phyloP scores from a whole-genome alignment of 805 yeast species.

The Lachancea dasiensis region DNA sequence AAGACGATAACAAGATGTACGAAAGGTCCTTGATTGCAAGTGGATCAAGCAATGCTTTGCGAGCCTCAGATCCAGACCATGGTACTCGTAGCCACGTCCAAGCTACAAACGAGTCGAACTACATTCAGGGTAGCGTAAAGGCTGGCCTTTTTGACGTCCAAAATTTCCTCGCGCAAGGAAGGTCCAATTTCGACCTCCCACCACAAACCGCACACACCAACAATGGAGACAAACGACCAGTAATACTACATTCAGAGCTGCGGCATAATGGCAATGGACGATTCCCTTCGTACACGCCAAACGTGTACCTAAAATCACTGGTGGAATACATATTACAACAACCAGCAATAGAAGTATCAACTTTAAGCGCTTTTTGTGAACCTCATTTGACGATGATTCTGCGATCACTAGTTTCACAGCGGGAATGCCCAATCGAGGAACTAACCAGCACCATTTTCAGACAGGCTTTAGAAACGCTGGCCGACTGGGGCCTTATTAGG shows the following conservation, averaged over 20 bases:
- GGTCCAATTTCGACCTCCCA: too few species aligned
- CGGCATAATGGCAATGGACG: neutral
- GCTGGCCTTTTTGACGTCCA: too few species aligned
- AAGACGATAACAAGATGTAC: too few species aligned
- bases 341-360: slow-evolving; percentile 5
- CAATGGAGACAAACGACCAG: too few species aligned
- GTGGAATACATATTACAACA: slow-evolving; percentile 3
- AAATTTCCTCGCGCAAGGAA: too few species aligned
- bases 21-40: too few species aligned
- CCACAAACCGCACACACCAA: neutral
- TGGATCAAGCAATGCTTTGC: too few species aligned
- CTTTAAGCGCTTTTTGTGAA: slow-evolving; percentile 3
- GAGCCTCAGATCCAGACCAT: too few species aligned
- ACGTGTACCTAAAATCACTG: slow-evolving; percentile 3
- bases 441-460: slow-evolving; percentile 1
- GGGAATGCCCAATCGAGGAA: slow-evolving; percentile 1
- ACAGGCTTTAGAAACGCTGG: slow-evolving; percentile 1
- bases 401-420: neutral
- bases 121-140: too few species aligned
- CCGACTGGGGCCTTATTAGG: slow-evolving; percentile 1
- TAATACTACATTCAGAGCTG: too few species aligned
- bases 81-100: too few species aligned
- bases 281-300: neutral
- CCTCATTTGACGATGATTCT: neutral
- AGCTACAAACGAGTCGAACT: too few species aligned